Evolutionary conservation across 2,329 filamentous ascomycete genomes (phyloP).

Genomic region (Neonectria ditissima): DNA sequence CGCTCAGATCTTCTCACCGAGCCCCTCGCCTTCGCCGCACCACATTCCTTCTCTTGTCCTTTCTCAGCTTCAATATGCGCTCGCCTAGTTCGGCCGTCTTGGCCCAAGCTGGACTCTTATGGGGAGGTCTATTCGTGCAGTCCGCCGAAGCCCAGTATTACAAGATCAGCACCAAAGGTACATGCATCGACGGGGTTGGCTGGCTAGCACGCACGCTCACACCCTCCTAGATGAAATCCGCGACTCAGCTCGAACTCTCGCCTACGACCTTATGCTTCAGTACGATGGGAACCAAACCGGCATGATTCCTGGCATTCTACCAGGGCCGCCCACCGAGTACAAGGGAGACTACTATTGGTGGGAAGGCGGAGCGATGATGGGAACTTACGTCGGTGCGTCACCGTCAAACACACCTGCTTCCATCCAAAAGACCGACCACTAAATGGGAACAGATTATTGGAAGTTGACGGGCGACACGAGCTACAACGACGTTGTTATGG

Average conservation of each 20-base stretch:
- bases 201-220: neutral
- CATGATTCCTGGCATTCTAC: conserved; percentile 67
- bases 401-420: too few relatives aligned
- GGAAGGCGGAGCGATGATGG: conserved; percentile 77
- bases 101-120: conserved; percentile 30
- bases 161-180: conserved; percentile 47
- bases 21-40: neutral
- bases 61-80: conserved; percentile 4
- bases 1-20: too few relatives aligned
- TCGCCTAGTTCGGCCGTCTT: conserved; percentile 12
- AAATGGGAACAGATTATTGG: conserved; percentile 68
- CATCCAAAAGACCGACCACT: neutral
- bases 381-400: conserved; percentile 66
- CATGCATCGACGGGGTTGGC: neutral
- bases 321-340: conserved; percentile 61
- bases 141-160: conserved; percentile 44
- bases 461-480: conserved; percentile 72
- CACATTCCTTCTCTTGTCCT: neutral
- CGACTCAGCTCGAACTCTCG: conserved; percentile 58
- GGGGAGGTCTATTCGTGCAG: conserved; percentile 32
- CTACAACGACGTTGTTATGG: conserved; percentile 70
- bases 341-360: conserved; percentile 78
- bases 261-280: conserved; percentile 62
- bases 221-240: conserved; percentile 58
- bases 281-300: conserved; percentile 65